phyloP scores from a whole-genome alignment of 495 filamentous ascomycete species.

The Penicillium samsonianum region DNA sequence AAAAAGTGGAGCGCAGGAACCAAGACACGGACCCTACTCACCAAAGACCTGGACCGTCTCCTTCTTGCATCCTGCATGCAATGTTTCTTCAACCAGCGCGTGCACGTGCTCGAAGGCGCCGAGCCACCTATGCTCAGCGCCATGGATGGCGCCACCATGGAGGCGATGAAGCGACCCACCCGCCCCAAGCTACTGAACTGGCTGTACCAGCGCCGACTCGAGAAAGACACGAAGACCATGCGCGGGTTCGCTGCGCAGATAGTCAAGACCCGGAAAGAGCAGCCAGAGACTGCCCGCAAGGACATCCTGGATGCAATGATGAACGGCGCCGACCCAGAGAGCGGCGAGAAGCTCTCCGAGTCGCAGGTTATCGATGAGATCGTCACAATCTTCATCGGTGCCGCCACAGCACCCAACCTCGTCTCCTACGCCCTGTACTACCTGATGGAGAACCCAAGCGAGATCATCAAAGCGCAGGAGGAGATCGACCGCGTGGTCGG shows the following conservation, averaged over 20 bases:
- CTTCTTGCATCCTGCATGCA: constrained; percentile 69
- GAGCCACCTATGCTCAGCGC: constrained; percentile 38
- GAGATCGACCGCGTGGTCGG: constrained; percentile 39
- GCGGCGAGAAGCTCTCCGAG: constrained; percentile 60
- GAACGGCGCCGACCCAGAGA: constrained; percentile 62
- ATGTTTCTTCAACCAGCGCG: constrained; percentile 49
- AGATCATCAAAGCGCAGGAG: constrained; percentile 34
- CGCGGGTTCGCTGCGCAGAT: constrained; percentile 57
- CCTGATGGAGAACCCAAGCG: constrained; percentile 35
- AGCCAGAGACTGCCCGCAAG: constrained; percentile 49
- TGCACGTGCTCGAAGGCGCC: constrained; percentile 31
- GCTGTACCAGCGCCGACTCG: constrained; percentile 49
- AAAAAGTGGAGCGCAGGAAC: constrained; percentile 26
- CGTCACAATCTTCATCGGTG: constrained; percentile 45
- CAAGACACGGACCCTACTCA: constrained; percentile 20
- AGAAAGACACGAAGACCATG: constrained; percentile 56
- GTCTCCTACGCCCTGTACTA: constrained; percentile 43
- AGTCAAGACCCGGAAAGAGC: constrained; percentile 53
- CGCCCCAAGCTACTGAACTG: constrained; percentile 40
- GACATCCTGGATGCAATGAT: constrained; percentile 72
- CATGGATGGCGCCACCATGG: constrained; percentile 42
- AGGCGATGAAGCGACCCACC: constrained; percentile 44
- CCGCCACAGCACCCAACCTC: constrained; percentile 40
- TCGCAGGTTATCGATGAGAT: constrained; percentile 66
- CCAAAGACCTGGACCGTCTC: constrained; percentile 68